Evolutionary conservation across 2,329 filamentous ascomycete genomes (phyloP), one percentile per base, ranked within the genome.

Genomic region (Falciphora oryzae): DNA sequence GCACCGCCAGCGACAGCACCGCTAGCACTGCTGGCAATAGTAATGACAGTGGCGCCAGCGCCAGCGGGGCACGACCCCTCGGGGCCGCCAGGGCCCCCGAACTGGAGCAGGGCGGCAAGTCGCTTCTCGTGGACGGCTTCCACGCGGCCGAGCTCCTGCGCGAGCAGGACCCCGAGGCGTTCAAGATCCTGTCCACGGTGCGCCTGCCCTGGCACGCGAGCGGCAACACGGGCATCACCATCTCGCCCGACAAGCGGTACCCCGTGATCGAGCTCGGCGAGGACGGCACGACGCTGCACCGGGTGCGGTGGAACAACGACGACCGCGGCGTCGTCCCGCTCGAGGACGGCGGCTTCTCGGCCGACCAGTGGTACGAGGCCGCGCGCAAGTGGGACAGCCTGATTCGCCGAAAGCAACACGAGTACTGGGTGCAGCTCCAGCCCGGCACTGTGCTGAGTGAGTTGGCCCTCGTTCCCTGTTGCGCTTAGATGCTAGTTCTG

Each of bases 221-320:
- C 67, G 95, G 95, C 13, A 97, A 97, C 71, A 80, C 90, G 66
- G 92, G 91, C 38, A 89, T 93, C 67, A 89, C 86, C 50, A 93
- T 97, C 67, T 83, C 90, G 62, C 92, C 94, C 0, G 85, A 88
- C 65, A 79, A 78, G 57, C 77, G 83, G 4, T 90, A 89, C 65
- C 91, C 93, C 0, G 91, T 97, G 1, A 78, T 98, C 11, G 86
- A 88, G 65, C 77, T 87, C 58, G 79, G 86, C 60, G 73, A 77
- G 10, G 70, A 66, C 14, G 70, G 27, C 3, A 28, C 71, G 0
- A 65, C 72, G 32, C 59, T 83, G 61, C 73, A 75, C 27, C 89
- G 92, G 65, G 81, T 98, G 8, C 84, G 94, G 64, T 99, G 95
- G 95, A 99, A 99, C 75, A 94, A 93, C 68, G 90, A 92, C 67